Evolutionary conservation across 257 asterid species (phyloP).

Genomic region (Thymus mandschuricus): DNA sequence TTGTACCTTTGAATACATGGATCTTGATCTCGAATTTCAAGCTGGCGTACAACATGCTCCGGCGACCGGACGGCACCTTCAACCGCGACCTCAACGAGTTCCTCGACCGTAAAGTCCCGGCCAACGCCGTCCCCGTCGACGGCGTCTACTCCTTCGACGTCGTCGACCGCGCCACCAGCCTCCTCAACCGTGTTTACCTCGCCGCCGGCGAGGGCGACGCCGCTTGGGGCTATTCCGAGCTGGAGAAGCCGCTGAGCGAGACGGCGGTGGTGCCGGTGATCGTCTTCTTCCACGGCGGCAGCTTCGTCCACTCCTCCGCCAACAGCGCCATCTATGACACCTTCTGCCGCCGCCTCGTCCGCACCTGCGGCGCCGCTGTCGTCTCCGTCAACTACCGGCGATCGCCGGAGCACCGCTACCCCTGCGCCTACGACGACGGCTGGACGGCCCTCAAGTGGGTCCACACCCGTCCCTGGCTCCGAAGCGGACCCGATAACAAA

Average conservation of each 20-base stretch:
- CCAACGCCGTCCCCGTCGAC: slow-evolving; percentile 71
- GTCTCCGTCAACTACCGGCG: slow-evolving; percentile 81
- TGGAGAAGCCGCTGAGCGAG: slow-evolving; percentile 62
- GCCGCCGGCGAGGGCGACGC: slow-evolving; percentile 40
- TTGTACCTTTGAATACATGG: slow-evolving; percentile 91
- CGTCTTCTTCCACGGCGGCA: slow-evolving; percentile 86
- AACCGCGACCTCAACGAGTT: slow-evolving; percentile 75
- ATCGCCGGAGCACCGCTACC: slow-evolving; percentile 78
- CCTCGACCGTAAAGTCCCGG: slow-evolving; percentile 76
- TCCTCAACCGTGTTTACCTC: slow-evolving; percentile 66
- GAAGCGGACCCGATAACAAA: slow-evolving; percentile 60
- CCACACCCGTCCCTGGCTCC: slow-evolving; percentile 62
- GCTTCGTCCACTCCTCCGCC: slow-evolving; percentile 87
- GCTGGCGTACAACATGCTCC: slow-evolving; percentile 75
- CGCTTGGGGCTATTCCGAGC: slow-evolving; percentile 46
- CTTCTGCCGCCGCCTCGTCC: slow-evolving; percentile 80
- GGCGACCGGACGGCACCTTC: slow-evolving; percentile 88
- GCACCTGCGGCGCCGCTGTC: slow-evolving; percentile 64
- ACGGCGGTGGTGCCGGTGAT: slow-evolving; percentile 68
- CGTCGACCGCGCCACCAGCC: slow-evolving; percentile 65
- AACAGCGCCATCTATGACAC: slow-evolving; percentile 85
- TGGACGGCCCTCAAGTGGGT: slow-evolving; percentile 86
- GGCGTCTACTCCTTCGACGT: slow-evolving; percentile 79
- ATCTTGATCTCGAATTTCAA: slow-evolving; percentile 85
- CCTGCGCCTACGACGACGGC: slow-evolving; percentile 85